These are phyloP conservation scores for Pharus latifolius DNA, from an alignment of 176 grass and related monocot genomes.

Conservation along the genomic window DNA sequence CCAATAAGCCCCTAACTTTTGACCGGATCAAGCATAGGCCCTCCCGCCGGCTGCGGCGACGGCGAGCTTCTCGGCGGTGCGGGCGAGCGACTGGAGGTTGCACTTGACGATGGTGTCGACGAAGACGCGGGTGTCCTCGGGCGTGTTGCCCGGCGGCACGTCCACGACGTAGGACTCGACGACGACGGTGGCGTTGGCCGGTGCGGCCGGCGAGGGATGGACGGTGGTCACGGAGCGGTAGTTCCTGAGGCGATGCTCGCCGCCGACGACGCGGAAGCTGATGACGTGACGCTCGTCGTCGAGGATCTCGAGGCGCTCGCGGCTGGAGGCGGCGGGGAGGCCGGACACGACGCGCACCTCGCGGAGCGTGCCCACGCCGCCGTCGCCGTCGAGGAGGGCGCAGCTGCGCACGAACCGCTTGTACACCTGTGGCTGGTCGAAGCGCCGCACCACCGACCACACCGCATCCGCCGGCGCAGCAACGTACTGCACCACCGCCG, in stretches of 20 bases:
- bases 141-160: slow-evolving; percentile 54
- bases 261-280: slow-evolving; percentile 51
- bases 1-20: background rate
- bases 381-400: slow-evolving; percentile 37
- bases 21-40: background rate
- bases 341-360: slow-evolving; percentile 58
- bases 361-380: slow-evolving; percentile 47
- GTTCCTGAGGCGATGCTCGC: slow-evolving; percentile 48
- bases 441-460: slow-evolving; percentile 58
- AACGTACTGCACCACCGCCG: slow-evolving; percentile 38
- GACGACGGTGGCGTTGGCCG: slow-evolving; percentile 27
- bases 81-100: slow-evolving; percentile 62
- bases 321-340: slow-evolving; percentile 50
- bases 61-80: slow-evolving; percentile 40
- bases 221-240: slow-evolving; percentile 60
- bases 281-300: slow-evolving; percentile 61
- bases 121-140: slow-evolving; percentile 51
- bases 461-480: slow-evolving; percentile 33
- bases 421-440: slow-evolving; percentile 57
- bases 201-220: slow-evolving; percentile 9
- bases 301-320: slow-evolving; percentile 56
- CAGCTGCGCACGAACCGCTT: slow-evolving; percentile 61
- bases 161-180: slow-evolving; percentile 76
- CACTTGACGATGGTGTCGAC: slow-evolving; percentile 64
- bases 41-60: background rate